phyloP scores from a whole-genome alignment of 176 grass and related monocot species.

The Puya raimondii region DNA sequence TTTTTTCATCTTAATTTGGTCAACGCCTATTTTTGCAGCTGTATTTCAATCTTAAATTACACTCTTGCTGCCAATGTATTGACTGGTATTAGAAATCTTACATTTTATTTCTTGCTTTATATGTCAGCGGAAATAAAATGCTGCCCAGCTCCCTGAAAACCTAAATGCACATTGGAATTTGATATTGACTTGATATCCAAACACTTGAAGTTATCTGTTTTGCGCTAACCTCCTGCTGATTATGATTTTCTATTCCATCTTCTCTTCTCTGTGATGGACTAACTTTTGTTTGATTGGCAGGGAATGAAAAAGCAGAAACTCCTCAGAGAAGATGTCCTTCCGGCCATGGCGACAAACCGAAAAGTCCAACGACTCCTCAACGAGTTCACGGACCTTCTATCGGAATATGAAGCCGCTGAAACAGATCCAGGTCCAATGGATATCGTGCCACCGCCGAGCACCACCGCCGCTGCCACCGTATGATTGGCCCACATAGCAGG shows the following conservation, averaged over 20 bases:
- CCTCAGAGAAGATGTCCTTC: slow-evolving; percentile 78
- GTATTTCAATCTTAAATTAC: not conserved
- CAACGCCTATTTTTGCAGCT: not conserved
- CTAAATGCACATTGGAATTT: not conserved
- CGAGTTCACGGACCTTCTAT: slow-evolving; percentile 90
- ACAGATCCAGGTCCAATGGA: slow-evolving; percentile 19
- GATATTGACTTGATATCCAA: not conserved
- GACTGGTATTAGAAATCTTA: not conserved
- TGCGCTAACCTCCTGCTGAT: not conserved
- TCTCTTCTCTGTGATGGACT: not conserved
- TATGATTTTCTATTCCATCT: not conserved
- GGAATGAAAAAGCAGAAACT: slow-evolving; percentile 90
- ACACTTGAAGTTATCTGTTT: not conserved
- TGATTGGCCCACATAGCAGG: too few relatives aligned
- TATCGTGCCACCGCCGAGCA: not conserved
- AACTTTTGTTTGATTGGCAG: slow-evolving; percentile 22
- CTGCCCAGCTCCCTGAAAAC: not conserved
- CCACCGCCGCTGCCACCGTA: too few relatives aligned
- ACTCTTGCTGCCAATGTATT: not conserved
- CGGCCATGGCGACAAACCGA: slow-evolving; percentile 76
- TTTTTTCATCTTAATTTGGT: not conserved
- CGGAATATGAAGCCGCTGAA: slow-evolving; percentile 46
- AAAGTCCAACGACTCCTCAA: slow-evolving; percentile 88
- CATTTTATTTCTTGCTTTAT: not conserved
- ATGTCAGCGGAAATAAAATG: not conserved